A percentile compares a stretch with the other conserved stretches of the same genome.
Conservation (phyloP, 768 basidiomycete species). For the Stropharia rugosoannulata region DNA sequence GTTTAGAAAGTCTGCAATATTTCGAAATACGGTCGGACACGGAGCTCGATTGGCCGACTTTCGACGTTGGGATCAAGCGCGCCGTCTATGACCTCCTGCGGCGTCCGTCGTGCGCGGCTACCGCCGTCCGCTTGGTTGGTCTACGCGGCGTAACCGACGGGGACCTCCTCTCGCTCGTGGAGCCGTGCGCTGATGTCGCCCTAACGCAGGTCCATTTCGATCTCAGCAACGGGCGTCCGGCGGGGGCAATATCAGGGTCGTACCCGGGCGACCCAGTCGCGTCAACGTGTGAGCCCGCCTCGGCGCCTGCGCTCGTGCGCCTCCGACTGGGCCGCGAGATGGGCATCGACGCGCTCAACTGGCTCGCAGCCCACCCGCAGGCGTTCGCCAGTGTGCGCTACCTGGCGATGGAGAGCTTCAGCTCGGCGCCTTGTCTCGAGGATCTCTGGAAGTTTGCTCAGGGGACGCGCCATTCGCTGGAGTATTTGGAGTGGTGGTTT, state of each 20-base stretch:
- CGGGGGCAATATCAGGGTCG: background rate
- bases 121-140: background rate
- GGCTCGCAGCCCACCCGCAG: background rate
- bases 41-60: slow-evolving; percentile 6
- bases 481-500: slow-evolving; percentile 8
- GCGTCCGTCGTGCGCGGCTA: background rate
- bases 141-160: background rate
- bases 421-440: background rate
- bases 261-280: background rate
- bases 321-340: slow-evolving; percentile 2
- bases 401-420: slow-evolving; percentile 6
- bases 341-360: slow-evolving; percentile 4
- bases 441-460: slow-evolving; percentile 6
- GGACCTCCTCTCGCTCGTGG: background rate
- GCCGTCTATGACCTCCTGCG: slow-evolving; percentile 3
- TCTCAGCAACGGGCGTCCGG: background rate
- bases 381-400: background rate
- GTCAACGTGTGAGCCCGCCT: background rate
- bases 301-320: background rate
- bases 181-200: slow-evolving; percentile 1
- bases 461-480: slow-evolving; percentile 3
- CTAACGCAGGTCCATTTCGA: slow-evolving; percentile 1
- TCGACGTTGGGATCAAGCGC: slow-evolving; percentile 1
- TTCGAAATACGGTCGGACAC: slow-evolving; percentile 7
- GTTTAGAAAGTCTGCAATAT: background rate